Percentiles rank a stretch among this genome's conserved stretches.
Evolutionary conservation across 75 land plant species (phyloP).

Genomic region (Pinus taeda): DNA sequence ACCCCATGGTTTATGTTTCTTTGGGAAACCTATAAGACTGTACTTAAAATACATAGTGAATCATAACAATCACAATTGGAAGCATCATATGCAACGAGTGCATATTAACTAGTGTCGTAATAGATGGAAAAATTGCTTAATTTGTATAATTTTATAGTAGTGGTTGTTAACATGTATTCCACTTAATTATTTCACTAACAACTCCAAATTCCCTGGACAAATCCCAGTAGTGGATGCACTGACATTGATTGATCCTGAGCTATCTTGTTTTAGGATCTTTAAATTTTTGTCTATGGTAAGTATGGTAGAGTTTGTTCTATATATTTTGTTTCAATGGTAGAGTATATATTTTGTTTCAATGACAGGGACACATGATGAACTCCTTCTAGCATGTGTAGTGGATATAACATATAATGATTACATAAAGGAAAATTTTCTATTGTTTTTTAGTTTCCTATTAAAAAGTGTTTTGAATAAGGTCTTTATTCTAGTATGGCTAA

Average conservation of each 20-base stretch:
- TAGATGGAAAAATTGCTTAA: too few species aligned
- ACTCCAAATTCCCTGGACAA: background rate
- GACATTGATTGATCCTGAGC: background rate
- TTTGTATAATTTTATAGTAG: too few species aligned
- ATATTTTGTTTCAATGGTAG: too few species aligned
- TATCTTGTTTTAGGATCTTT: background rate
- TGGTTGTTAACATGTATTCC: too few species aligned
- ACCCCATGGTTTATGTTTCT: constrained; percentile 97
- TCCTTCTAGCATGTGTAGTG: too few species aligned
- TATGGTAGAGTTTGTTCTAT: background rate
- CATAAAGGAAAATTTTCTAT: too few species aligned
- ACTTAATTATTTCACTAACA: background rate
- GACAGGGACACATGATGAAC: background rate
- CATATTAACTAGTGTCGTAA: background rate
- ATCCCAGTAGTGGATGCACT: background rate
- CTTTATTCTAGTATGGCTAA: background rate
- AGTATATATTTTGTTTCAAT: too few species aligned
- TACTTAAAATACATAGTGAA: constrained; percentile 63
- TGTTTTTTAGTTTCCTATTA: background rate
- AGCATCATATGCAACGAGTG: constrained; percentile 79
- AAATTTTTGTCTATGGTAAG: background rate
- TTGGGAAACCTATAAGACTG: constrained; percentile 97
- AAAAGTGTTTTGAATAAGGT: background rate
- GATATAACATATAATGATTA: too few species aligned
- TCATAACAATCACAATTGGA: constrained; percentile 78